Conservation (phyloP, 139 green algal genomes). For the Micractinium sp. region DNA sequence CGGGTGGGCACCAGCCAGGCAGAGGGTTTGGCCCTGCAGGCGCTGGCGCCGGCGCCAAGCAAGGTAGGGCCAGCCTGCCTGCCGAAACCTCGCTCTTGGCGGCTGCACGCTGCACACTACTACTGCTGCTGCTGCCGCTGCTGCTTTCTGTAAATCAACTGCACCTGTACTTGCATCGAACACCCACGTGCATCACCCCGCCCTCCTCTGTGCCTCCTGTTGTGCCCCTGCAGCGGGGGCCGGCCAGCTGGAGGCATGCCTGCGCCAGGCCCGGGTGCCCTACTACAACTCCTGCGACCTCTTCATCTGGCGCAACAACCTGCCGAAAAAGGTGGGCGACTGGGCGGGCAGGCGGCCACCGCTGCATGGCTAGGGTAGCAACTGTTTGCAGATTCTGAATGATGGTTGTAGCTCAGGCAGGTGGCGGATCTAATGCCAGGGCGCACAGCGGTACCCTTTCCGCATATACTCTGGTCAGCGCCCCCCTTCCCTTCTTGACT, state of each 20-base stretch:
- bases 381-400: too few species aligned
- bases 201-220: neutral
- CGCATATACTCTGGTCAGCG: neutral
- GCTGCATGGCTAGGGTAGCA: too few species aligned
- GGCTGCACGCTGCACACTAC: too few species aligned
- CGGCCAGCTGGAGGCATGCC: slow-evolving; percentile 29
- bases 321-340: slow-evolving; percentile 23
- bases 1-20: neutral
- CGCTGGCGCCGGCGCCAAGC: neutral
- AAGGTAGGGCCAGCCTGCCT: neutral
- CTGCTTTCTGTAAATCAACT: too few species aligned
- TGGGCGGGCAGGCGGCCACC: neutral
- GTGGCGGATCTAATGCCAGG: neutral
- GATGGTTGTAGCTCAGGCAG: too few species aligned
- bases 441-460: neutral
- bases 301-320: slow-evolving; percentile 32
- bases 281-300: slow-evolving; percentile 56
- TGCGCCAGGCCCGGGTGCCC: slow-evolving; percentile 30
- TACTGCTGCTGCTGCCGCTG: too few species aligned
- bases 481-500: neutral
- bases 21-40: neutral
- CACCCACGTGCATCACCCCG: too few species aligned
- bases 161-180: too few species aligned
- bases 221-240: neutral
- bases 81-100: too few species aligned